phyloP scores from a whole-genome alignment of 495 filamentous ascomycete genomes.

The Annulohypoxylon bovei region DNA sequence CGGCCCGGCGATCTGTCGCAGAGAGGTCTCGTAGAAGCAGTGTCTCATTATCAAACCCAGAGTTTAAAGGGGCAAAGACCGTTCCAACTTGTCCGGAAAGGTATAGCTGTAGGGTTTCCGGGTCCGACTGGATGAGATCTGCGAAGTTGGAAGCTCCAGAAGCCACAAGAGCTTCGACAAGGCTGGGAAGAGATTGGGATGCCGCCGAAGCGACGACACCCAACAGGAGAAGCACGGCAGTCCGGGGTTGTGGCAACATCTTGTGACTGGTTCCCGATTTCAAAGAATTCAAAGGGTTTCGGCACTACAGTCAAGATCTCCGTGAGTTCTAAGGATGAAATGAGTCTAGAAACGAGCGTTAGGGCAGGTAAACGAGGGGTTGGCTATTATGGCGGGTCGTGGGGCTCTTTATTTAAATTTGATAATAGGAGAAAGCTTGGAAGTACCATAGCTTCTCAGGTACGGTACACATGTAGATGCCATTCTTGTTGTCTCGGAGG shows the following conservation, averaged over 20 bases:
- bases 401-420: conserved; percentile 17
- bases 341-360: conserved; percentile 9
- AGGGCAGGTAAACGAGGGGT: background rate
- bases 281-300: background rate
- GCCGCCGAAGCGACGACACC: conserved; percentile 2
- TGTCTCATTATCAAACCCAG: background rate
- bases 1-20: background rate
- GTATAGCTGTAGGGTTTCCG: conserved; percentile 42
- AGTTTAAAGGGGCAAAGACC: conserved; percentile 47
- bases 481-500: background rate
- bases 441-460: background rate
- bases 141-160: conserved; percentile 48
- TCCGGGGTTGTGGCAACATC: background rate
- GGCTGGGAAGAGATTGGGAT: conserved; percentile 10
- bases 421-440: background rate
- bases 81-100: conserved; percentile 42
- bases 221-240: conserved; percentile 4
- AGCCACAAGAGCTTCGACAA: conserved; percentile 31
- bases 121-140: conserved; percentile 42
- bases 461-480: background rate
- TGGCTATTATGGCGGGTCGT: background rate
- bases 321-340: background rate
- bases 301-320: background rate
- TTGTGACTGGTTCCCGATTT: conserved; percentile 2
- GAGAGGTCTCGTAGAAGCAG: conserved; percentile 6